Evolutionary conservation across 108 stramenopile species (phyloP).

Genomic region (Asterionellopsis glacialis): DNA sequence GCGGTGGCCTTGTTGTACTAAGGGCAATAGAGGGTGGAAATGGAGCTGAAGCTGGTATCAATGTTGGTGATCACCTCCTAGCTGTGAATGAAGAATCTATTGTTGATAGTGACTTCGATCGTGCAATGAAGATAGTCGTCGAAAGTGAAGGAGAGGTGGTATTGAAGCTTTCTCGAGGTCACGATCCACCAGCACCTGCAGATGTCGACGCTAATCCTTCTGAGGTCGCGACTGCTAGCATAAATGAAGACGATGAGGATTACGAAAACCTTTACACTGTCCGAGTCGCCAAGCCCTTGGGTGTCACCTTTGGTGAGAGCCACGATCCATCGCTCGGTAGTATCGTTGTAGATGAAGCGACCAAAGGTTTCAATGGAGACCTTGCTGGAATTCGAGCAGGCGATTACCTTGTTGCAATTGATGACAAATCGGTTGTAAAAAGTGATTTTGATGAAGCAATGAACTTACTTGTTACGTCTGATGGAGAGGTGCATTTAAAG

Average conservation of each 20-base stretch:
- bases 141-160: too few relatives aligned
- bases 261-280: conserved; percentile 4
- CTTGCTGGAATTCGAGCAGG: conserved; percentile 26
- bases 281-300: conserved; percentile 23
- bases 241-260: too few relatives aligned
- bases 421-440: conserved; percentile 17
- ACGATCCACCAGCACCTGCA: too few relatives aligned
- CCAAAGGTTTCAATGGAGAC: conserved; percentile 20
- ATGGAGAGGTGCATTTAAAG: conserved; percentile 6
- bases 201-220: too few relatives aligned
- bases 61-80: conserved; percentile 29
- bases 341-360: conserved; percentile 24
- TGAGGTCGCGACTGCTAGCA: too few relatives aligned
- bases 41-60: conserved; percentile 24
- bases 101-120: conserved; percentile 26
- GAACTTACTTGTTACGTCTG: conserved; percentile 9
- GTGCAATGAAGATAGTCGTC: conserved; percentile 12
- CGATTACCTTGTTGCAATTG: conserved; percentile 28
- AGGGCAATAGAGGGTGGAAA: conserved; percentile 18
- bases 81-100: conserved; percentile 22
- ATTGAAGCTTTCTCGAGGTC: too few relatives aligned
- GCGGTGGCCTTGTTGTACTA: conserved; percentile 20
- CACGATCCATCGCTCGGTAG: conserved; percentile 22
- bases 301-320: conserved; percentile 33
- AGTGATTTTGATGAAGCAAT: conserved; percentile 26